Evolutionary conservation across 441 rosid genomes (phyloP).

Genomic region (Gossypium lobatum): DNA sequence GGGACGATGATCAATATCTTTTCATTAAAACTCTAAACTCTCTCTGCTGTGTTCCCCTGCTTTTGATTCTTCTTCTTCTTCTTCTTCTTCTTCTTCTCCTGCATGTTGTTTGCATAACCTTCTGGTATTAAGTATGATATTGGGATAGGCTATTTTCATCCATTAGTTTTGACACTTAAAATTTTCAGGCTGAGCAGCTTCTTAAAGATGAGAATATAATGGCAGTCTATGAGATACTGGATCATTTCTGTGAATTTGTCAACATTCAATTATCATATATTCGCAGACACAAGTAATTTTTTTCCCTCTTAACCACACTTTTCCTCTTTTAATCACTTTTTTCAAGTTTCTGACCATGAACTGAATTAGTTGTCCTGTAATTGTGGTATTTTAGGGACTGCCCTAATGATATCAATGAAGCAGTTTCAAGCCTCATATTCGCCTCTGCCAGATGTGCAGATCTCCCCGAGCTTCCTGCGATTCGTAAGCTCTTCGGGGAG

Average conservation of each 20-base stretch:
- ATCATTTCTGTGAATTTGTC: constrained; percentile 55
- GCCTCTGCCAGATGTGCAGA: constrained; percentile 86
- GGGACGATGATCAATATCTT: background rate
- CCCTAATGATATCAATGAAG: constrained; percentile 72
- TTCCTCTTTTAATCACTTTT: background rate
- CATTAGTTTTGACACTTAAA: background rate
- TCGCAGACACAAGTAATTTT: constrained; percentile 45
- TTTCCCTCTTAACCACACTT: background rate
- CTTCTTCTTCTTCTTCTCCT: background rate
- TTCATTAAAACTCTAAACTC: background rate
- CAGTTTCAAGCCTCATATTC: constrained; percentile 71
- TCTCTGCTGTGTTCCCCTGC: constrained; percentile 8
- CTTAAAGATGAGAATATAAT: constrained; percentile 43
- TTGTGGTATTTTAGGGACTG: constrained; percentile 39
- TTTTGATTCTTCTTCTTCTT: background rate
- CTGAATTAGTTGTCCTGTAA: background rate
- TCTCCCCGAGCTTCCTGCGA: constrained; percentile 61
- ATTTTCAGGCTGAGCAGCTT: constrained; percentile 57
- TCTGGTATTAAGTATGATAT: background rate
- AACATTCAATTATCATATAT: constrained; percentile 46
- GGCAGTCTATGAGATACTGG: constrained; percentile 48
- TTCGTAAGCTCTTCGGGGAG: constrained; percentile 59
- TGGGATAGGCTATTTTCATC: background rate
- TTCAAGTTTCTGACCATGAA: background rate
- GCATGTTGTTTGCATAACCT: background rate